Base-by-base conservation (phyloP, 2,329 filamentous ascomycete species). In the Colletotrichum destructivum region DNA sequence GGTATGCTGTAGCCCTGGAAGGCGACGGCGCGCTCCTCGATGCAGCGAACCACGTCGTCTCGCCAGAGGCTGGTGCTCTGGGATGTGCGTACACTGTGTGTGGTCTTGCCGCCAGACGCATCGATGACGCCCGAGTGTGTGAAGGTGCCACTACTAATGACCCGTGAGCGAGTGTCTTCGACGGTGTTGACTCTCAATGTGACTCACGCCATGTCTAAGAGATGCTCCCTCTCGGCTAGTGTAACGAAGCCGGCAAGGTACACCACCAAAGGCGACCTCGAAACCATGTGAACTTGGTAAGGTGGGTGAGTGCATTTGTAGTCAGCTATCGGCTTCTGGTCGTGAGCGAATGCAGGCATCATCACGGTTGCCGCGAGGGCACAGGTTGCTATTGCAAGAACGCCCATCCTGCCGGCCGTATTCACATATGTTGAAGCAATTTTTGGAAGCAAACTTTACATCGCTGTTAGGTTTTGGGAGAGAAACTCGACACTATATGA, bases 221-320 rank as follows among this genome's bases (percentile, higher is more conserved):
- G 77, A 73, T 87, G 82, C 15, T 75, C 71, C 0, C 82, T 79
- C 75, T 88, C 86, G 1, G 78, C 75, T 6, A 76, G 64, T 0
- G 83, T 85, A 38, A 88, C 64, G 70, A 88, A 88, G 74, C 84
- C 80, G 73, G 82, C 80, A 26, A 88, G 79, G 75, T 88, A 88
- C 44, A 88, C 82, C 2, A 88, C 84, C 3, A 88, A 77, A 9
- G 86, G 86, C 4, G 85, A 86, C 49, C 83, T 82, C 31, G 85
- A 87, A 11, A 87, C 77, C 26, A 87, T 78, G 69, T 84, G 83
- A 15, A 82, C 77, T 44, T 83, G 80, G 76, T 86, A 86, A 0
- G 83, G 77, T 0, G 79, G 78, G 46, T 80, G 76, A 12, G 59
- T 64, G 74, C 79, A 80, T 4, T 51, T 61, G 21, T 78, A 77